Evolutionary conservation across 495 filamentous ascomycete genomes (phyloP).

Genomic region (Penicillium verhagenii): DNA sequence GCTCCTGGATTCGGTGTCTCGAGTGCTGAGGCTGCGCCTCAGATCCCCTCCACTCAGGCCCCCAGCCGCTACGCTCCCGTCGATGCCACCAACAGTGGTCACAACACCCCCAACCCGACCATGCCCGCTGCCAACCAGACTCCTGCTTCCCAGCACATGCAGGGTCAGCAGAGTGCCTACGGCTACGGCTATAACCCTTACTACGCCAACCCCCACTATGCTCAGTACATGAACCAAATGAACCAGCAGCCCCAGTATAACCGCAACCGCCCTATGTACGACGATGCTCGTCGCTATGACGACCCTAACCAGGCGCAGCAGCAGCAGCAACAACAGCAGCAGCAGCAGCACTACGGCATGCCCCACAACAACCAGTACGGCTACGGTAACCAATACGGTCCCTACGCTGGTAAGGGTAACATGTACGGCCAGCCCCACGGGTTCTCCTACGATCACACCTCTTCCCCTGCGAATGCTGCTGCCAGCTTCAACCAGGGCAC

Average conservation of each 20-base stretch:
- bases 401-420: conserved; percentile 70
- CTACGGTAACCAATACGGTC: conserved; percentile 70
- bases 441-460: conserved; percentile 81
- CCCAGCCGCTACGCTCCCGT: conserved; percentile 66
- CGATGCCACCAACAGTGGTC: conserved; percentile 79
- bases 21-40: conserved; percentile 69
- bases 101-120: conserved; percentile 84
- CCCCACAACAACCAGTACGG: conserved; percentile 59
- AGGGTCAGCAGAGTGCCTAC: conserved; percentile 55
- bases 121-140: conserved; percentile 65
- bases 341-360: conserved; percentile 42
- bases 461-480: conserved; percentile 70
- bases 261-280: conserved; percentile 54
- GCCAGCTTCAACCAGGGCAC: conserved; percentile 67
- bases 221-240: conserved; percentile 73
- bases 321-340: conserved; percentile 27
- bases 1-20: conserved; percentile 63
- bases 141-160: conserved; percentile 63
- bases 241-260: conserved; percentile 50
- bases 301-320: conserved; percentile 22
- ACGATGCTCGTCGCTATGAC: conserved; percentile 55
- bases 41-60: conserved; percentile 68
- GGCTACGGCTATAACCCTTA: conserved; percentile 76
- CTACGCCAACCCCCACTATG: conserved; percentile 76
- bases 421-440: conserved; percentile 78